These are phyloP conservation scores for Linum lewisii DNA, from an alignment of 345 rosid species.

Conservation along the genomic window DNA sequence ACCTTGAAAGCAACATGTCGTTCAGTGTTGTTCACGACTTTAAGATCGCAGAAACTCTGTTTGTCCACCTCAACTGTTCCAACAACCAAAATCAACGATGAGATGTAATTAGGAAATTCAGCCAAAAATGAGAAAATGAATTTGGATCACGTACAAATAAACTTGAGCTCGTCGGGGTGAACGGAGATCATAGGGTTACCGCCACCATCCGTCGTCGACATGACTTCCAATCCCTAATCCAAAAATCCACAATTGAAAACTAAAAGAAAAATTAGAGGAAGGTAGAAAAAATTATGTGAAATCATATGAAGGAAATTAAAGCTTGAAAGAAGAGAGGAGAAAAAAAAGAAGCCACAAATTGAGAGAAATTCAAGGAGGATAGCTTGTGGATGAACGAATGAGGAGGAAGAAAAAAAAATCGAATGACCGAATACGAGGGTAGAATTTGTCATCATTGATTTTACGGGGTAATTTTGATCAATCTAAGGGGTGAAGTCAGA, in stretches of 20 bases:
- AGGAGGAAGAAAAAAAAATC: background rate
- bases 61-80: slow-evolving; percentile 61
- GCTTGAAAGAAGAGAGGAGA: background rate
- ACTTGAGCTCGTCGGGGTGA: slow-evolving; percentile 92
- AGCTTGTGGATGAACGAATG: background rate
- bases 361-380: background rate
- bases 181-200: slow-evolving; percentile 69
- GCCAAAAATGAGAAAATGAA: too few relatives aligned
- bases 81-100: slow-evolving; percentile 6
- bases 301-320: background rate
- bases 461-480: background rate
- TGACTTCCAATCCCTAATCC: background rate
- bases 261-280: background rate
- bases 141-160: slow-evolving; percentile 41
- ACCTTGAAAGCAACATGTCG: slow-evolving; percentile 78
- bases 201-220: slow-evolving; percentile 43
- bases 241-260: background rate
- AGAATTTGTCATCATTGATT: background rate
- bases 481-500: too few relatives aligned
- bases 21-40: slow-evolving; percentile 67
- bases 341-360: too few relatives aligned
- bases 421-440: too few relatives aligned
- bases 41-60: slow-evolving; percentile 62
- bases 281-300: background rate
- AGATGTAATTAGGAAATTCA: too few relatives aligned